A percentile compares a stretch with the other conserved stretches of the same genome.
Conservation (phyloP, 2,329 filamentous ascomycete genomes). For the Calonectria pseudoreteaudii region DNA sequence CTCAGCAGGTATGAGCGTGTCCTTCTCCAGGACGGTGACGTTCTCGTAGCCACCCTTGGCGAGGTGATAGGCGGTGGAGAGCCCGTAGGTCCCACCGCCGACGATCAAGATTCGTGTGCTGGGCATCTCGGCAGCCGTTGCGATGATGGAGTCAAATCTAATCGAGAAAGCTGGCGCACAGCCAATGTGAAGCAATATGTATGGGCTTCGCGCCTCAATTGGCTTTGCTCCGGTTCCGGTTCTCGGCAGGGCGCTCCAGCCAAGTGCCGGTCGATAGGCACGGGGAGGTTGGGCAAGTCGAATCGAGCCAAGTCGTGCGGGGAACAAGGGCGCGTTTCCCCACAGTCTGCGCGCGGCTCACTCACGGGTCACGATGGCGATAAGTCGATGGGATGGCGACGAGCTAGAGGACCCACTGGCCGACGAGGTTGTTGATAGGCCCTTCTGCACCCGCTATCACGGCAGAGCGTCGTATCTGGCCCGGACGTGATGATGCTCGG, state of each 20-base stretch:
- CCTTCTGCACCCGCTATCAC: background rate
- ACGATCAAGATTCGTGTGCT: slow-evolving; percentile 37
- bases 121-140: background rate
- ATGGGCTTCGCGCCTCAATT: background rate
- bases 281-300: background rate
- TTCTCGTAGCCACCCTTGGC: slow-evolving; percentile 43
- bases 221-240: background rate
- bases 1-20: background rate
- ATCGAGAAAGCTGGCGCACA: background rate
- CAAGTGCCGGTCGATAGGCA: background rate
- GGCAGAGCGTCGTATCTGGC: background rate
- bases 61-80: slow-evolving; percentile 45
- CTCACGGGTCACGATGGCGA: background rate
- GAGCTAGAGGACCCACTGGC: background rate
- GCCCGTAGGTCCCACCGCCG: slow-evolving; percentile 47
- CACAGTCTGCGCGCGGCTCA: background rate
- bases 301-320: slow-evolving; percentile 3
- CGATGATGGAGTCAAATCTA: background rate
- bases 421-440: slow-evolving; percentile 3
- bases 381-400: background rate
- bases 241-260: background rate
- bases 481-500: background rate
- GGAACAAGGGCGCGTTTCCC: background rate
- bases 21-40: slow-evolving; percentile 50
- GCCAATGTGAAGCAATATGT: background rate